Conservation (phyloP, 2,329 filamentous ascomycete species). For the Botrytis deweyae region DNA sequence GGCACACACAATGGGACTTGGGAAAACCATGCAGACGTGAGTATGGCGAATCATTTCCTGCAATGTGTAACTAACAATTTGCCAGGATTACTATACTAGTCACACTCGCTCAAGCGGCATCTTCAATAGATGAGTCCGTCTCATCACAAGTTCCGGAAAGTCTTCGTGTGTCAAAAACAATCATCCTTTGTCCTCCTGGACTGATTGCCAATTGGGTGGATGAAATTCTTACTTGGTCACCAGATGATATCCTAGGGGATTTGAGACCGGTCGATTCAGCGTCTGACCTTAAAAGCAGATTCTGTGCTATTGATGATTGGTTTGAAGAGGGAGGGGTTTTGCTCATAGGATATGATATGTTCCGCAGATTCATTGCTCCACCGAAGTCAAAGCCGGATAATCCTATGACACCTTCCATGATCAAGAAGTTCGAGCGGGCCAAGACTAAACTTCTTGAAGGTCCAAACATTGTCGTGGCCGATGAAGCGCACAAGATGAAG, state of each 20-base stretch:
- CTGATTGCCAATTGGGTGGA: conserved; percentile 81
- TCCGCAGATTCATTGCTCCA: conserved; percentile 49
- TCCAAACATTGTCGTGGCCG: conserved; percentile 74
- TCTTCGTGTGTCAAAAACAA: conserved; percentile 60
- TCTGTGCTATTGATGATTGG: conserved; percentile 57
- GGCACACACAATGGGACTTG: conserved; percentile 87
- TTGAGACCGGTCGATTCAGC: conserved; percentile 55
- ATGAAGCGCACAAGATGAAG: conserved; percentile 82
- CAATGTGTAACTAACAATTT: conserved; percentile 24
- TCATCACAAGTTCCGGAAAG: conserved; percentile 65
- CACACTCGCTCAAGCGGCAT: conserved; percentile 65
- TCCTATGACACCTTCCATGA: neutral
- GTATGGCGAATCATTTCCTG: conserved; percentile 29
- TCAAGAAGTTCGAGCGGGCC: neutral
- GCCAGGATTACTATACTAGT: conserved; percentile 71
- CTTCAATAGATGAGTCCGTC: conserved; percentile 57
- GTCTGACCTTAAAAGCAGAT: conserved; percentile 42
- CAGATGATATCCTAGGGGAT: conserved; percentile 53
- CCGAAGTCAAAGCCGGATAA: conserved; percentile 37
- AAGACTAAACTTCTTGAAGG: conserved; percentile 52
- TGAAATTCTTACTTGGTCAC: conserved; percentile 71
- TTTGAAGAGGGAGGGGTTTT: conserved; percentile 65
- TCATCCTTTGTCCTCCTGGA: conserved; percentile 74
- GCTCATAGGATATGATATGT: conserved; percentile 72
- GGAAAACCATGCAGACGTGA: conserved; percentile 86